Evolutionary conservation across 768 basidiomycete species (phyloP), one percentile per base, ranked within the genome.

Genomic region (Royoungia palumana): DNA sequence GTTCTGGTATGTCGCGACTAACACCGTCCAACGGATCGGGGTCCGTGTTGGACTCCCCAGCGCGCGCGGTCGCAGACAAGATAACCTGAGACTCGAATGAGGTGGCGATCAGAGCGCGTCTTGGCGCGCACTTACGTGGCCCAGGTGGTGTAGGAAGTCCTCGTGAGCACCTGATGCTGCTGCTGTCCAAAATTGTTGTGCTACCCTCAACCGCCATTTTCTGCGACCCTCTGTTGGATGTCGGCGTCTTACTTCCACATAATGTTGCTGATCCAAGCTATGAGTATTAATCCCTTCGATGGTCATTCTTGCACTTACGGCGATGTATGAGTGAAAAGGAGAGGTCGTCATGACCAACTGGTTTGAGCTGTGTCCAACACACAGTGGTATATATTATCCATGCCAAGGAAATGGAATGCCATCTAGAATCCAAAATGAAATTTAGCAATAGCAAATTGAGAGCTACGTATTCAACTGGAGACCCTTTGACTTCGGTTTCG

Each of bases 161-260:
- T 32, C 30, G 6, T 32, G 25, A 13, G 25, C 38, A 55, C 55
- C 44, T 64, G 71, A 56, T 35, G 45, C 49, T 16, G 50, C 51
- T 32, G 44, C 60, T 30, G 46, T 54, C 63, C 82, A 82, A 78
- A 60, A 82, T 75, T 44, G 74, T 64, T 58, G 77, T 13, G 80
- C 71, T 25, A 77, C 71, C 24, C 75, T 76, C 48, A 85, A 63
- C 47, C 72, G 71, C 78, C 77, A 78, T 63, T 65, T 75, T 14
- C 83, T 74, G 44, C 83, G 74, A 17, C 82, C 83, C 57, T 82
- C 78, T 16, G 65, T 59, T 30, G 80, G 78, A 57, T 75, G 69
- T 34, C 60, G 70, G 5, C 63, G 59, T 59, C 79, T 83, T 11
- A 75, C 51, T 14, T 62, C 51, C 12, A 71, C 59, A 50, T 84